These are phyloP conservation scores for Tetrapisispora iriomotensis DNA, from an alignment of 805 yeast species.

Conservation along the genomic window DNA sequence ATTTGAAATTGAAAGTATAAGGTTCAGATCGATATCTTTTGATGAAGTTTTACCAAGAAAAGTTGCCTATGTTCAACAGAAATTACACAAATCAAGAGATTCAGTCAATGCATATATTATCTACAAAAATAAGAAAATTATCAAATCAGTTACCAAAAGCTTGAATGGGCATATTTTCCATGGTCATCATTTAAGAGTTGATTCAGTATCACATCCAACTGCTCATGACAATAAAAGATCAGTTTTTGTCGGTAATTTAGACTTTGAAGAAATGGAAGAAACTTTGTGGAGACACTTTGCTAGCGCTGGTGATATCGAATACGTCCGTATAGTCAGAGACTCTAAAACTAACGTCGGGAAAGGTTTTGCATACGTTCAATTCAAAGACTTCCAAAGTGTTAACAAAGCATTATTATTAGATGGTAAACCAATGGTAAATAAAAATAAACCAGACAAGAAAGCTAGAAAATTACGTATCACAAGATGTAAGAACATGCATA, in stretches of 20 bases:
- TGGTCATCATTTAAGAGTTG: constrained; percentile 77
- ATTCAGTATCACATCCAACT: constrained; percentile 86
- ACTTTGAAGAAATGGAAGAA: constrained; percentile 89
- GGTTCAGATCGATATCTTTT: constrained; percentile 89
- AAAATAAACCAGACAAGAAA: constrained; percentile 24
- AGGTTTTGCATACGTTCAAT: constrained; percentile 95
- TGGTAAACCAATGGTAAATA: constrained; percentile 44
- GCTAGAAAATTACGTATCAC: constrained; percentile 65
- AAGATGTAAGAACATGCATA: constrained; percentile 46
- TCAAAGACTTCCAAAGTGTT: constrained; percentile 61
- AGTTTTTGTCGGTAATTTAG: constrained; percentile 87
- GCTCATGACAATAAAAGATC: constrained; percentile 75
- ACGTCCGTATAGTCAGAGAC: constrained; percentile 86
- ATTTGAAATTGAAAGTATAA: constrained; percentile 51
- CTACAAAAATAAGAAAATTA: constrained; percentile 43
- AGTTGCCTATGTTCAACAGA: constrained; percentile 76
- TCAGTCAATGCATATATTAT: constrained; percentile 86
- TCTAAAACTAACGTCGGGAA: constrained; percentile 90
- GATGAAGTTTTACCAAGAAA: constrained; percentile 83
- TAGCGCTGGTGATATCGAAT: constrained; percentile 62
- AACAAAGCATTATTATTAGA: constrained; percentile 72
- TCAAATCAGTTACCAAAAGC: constrained; percentile 30
- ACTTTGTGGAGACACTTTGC: constrained; percentile 74
- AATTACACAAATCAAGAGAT: constrained; percentile 66
- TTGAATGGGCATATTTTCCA: constrained; percentile 60